Evolutionary conservation across 306 rosid genomes (phyloP).

Genomic region (cucumber (Cucumis sativus)): Cucumber_9930_V3 NC_026661.2:5483501-5484000

Average conservation of each 20-base stretch:
- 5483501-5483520: not conserved
- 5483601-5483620: constrained; percentile 92
- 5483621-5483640: constrained; percentile 96
- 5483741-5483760: constrained; percentile 1
- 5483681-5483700: not conserved
- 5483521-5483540: not conserved
- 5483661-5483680: constrained; percentile 8
- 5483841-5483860: constrained; percentile 90
- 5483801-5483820: constrained; percentile 59
- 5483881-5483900: constrained; percentile 6
- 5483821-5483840: constrained; percentile 84
- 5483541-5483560: not conserved
- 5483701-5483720: not conserved
- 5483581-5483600: constrained; percentile 66
- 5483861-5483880: constrained; percentile 33
- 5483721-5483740: not conserved
- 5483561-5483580: constrained; percentile 30
- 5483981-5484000: constrained; percentile 97
- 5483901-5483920: constrained; percentile 10
- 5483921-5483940: constrained; percentile 40
- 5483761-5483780: constrained; percentile 82
- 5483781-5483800: constrained; percentile 66
- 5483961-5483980: constrained; percentile 83
- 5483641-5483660: constrained; percentile 94
- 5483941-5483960: constrained; percentile 95